Base-by-base conservation (phyloP, 805 yeast genomes). In the Metschnikowia chrysomelidarum region DNA sequence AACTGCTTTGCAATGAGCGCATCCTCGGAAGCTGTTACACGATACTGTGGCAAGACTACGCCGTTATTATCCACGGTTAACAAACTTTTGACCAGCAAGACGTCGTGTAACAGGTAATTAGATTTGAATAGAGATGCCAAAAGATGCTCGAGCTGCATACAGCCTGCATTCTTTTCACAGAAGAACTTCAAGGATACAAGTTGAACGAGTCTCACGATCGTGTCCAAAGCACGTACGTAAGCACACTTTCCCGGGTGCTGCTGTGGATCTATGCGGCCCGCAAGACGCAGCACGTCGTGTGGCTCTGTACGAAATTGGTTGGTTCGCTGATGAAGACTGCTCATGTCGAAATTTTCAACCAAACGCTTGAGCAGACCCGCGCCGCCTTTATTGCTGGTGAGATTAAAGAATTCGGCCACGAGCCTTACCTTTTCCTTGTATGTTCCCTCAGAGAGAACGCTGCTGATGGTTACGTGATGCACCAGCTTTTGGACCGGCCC, bases 391-490 rank as follows among this genome's bases (percentile, higher is more conserved):
- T 34, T 25, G 4, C 34, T 27, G 8, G 36, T 12, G 5, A 27
- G 30, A 16, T 29, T 35, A 22, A 47, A 24, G 23, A 45, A 47
- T 5, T 36, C 41, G 5, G 41, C 38, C 10, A 47, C 48, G 11
- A 47, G 38, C 8, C 44, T 38, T 4, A 45, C 34, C 19, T 44
- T 41, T 19, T 47, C 51, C 27, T 45, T 47, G 32, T 47, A 47
- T 2, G 48, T 35, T 19, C 51, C 51, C 20, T 45, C 46, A 3
- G 34, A 24, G 4, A 47, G 23, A 2, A 47, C 40, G 20, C 44
- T 24, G 26, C 50, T 41, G 16, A 47, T 21, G 4, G 38, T 38
- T 5, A 26, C 23, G 16, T 30, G 19, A 3, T 25, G 18, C 7
- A 38, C 12, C 23, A 20, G 32, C 10, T 21, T 7, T 4, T 16